Base-by-base conservation (phyloP, 192 early-diverging fungal genomes). In the Backusella macrospora region DNA sequence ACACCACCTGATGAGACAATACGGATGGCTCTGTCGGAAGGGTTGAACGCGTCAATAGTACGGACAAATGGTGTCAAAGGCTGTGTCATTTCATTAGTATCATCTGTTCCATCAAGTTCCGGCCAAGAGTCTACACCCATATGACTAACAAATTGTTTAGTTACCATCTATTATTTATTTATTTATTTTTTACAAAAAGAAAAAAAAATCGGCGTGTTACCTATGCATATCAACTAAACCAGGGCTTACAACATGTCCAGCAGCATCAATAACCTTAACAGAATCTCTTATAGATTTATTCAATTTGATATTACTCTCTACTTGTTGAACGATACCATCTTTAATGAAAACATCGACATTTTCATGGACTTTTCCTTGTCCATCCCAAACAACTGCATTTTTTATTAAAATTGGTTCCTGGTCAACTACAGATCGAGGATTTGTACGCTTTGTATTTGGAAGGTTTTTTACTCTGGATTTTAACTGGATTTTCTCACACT, bases 1-100 rank as follows among this genome's bases (percentile, higher is more conserved):
- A 95, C 86, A 45, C 93, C 93, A 66, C 93, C 91, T 43, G 86
- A 86, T n/a, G 82, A 68, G 59, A 90, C 87, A 63, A 89, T 86
- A 14, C 69, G 67, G 44, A 92, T 80, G 3, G 83, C 87, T 55
- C 68, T 73, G 62, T 93, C 92, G 43, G 78, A 83, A 26, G 91
- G 91, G 76, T 92, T 87, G 72, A 94, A 88, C 4, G 84, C 89
- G 49, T 94, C 93, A n/a, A 92, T 65, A 5, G 87, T 80, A 26
- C 90, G 81, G 26, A 93, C 78, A 68, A 87, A 87, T 26, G 93
- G 90, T 37, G 87, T 81, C 37, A 85, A 46, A 7, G 90, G 88
- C 14, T 86, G 76, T 21, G 84, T 86, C 78, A 83, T 81, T 77
- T 95, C 93, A 75, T 95, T 95, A 12, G 79, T 84, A 76, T 95